Base-by-base conservation (phyloP, 371 early-diverging fungal species). In the Mortierella polycephala region DNA sequence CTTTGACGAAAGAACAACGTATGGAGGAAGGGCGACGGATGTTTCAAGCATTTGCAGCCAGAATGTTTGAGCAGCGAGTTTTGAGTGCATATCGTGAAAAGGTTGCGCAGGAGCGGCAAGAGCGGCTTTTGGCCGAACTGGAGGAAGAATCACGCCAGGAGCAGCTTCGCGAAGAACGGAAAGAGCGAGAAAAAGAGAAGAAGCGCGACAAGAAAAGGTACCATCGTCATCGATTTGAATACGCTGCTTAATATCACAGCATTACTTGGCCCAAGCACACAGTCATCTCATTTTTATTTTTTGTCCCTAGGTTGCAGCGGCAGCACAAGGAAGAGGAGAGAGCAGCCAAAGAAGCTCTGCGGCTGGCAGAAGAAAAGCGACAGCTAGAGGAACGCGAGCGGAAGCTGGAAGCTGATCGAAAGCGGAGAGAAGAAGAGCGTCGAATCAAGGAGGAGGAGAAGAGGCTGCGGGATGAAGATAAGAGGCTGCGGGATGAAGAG, bases 31-130 rank as follows among this genome's bases (percentile, higher is more conserved):
- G 95, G 4, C 89, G 96, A 12, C 88, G 91, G 18, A 95, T 96
- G 93, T 96, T 97, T 72, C 96, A 96, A 75, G 91, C 96, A 21
- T 95, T 96, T 86, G 96, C 96, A 12, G 96, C 98, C 21, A 91
- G 94, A 54, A 93, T 96, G 91, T 96, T 97, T 88, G 98, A 96
- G 82, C 96, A 96, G 70, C 89, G 97, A 16, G 96, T 96, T 1
- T 82, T 96, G 46, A 87, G 90, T 57, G 95, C 96, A 5, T 97
- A 96, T 73, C 90, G 95, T 50, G 98, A 97, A 82, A 95, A 96
- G 85, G 88, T 94, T 10, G 94, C 95, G 11, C 89, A 86, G 57
- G 95, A 95, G 71, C 87, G 94, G 60, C 94, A 93, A 70, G 85
- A 90, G 62, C 89, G 91, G 7, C 84, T 96, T 21, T 81, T 96